Evolutionary conservation across 257 asterid species (phyloP).

Genomic region (Misopates orontium): DNA sequence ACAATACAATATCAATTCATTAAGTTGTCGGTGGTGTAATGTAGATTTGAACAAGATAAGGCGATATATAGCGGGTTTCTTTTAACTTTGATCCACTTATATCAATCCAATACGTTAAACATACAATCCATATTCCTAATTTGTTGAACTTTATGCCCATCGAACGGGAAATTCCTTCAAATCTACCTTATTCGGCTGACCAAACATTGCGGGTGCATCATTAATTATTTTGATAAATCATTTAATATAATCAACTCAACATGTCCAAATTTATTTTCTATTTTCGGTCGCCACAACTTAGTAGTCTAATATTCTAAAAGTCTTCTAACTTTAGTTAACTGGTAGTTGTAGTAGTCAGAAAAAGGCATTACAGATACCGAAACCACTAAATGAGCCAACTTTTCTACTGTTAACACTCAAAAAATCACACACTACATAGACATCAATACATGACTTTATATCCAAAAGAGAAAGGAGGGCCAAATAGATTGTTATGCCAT

Average conservation of each 20-base stretch:
- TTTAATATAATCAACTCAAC: slow-evolving; percentile 11
- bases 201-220: slow-evolving; percentile 27
- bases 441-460: slow-evolving; percentile 18
- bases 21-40: no score
- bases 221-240: slow-evolving; percentile 6
- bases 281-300: background rate
- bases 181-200: slow-evolving; percentile 22
- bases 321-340: slow-evolving; percentile 16
- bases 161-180: slow-evolving; percentile 15
- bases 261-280: slow-evolving; percentile 16
- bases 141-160: slow-evolving; percentile 10
- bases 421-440: slow-evolving; percentile 11
- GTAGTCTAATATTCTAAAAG: slow-evolving; percentile 3
- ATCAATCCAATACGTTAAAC: no score
- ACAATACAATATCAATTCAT: no score
- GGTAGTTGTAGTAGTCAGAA: slow-evolving; percentile 24
- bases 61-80: no score
- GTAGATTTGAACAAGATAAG: no score
- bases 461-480: background rate
- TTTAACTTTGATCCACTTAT: no score
- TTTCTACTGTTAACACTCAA: slow-evolving; percentile 1
- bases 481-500: background rate
- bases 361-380: slow-evolving; percentile 12
- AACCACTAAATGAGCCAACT: slow-evolving; percentile 25
- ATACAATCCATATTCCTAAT: background rate